Evolutionary conservation across 2,329 filamentous ascomycete species (phyloP), one percentile per base, ranked within the genome.

Genomic region (Aspergillus sp.): DNA sequence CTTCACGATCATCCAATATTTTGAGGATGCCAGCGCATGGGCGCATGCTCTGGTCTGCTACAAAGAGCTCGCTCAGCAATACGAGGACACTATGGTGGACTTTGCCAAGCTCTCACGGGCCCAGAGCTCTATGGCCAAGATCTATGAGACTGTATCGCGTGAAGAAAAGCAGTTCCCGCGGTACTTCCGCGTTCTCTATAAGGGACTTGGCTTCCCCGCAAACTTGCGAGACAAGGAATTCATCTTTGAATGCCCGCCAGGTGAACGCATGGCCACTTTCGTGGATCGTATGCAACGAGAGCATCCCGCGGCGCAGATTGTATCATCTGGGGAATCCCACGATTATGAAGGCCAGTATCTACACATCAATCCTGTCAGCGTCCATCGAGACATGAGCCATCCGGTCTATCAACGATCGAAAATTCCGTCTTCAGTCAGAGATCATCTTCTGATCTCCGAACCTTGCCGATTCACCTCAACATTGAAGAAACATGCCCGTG

Each of bases 11-110:
- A 96, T 98, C 73, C 92, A 93, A 74, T 84, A 94, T 72, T 97
- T 95, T 65, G 94, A 98, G 71, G 92, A 96, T 61, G 93, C 92
- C n/a, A 89, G 92, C 72, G 92, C 92, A 0, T 98, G 94, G 94
- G 90, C 90, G 69, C 91, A 91, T 73, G 94, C 93, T 1, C 79
- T 99, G 47, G 84, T 87, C 6, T 91, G 91, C 3, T 98, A 99
- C 77, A 90, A 90, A 72, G 94, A 99, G 76, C 86, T 99, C 54
- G 90, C 93, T 52, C 78, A 82, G n/a, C 92, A 98, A 75, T 99
- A 98, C 72, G 92, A 96, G 78, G 86, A 84, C 65, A 96, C 92
- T 61, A 79, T 90, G 0, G 96, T 93, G 74, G 95, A 99, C 76
- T 97, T 96, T 69, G 84, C 89, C 36, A 97, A 99, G 77, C 83